These are phyloP conservation scores for Fusarium marasasianum DNA, from an alignment of 2,329 filamentous ascomycete genomes.

Conservation along the genomic window DNA sequence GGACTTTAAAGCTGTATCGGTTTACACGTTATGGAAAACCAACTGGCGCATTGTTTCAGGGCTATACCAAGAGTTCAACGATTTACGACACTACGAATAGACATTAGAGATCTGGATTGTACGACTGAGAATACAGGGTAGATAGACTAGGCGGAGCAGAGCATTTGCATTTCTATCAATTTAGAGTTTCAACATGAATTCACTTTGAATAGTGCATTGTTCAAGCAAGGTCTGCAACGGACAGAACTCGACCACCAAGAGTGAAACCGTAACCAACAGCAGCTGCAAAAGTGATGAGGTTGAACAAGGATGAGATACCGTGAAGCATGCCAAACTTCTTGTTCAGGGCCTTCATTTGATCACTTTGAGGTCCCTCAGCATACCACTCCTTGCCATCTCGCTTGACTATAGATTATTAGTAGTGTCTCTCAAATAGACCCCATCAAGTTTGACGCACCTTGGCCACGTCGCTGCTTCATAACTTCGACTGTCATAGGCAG, in stretches of 20 bases:
- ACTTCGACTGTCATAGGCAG: constrained; percentile 79
- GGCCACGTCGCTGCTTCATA: constrained; percentile 80
- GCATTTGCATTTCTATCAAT: constrained; percentile 26
- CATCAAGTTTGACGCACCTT: constrained; percentile 65
- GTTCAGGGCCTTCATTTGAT: constrained; percentile 85
- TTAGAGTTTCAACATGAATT: constrained; percentile 7
- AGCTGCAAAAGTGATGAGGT: constrained; percentile 74
- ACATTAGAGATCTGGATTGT: constrained; percentile 16
- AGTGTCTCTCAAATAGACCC: not conserved
- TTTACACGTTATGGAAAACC: not conserved
- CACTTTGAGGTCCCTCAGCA: constrained; percentile 80
- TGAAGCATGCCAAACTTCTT: constrained; percentile 82
- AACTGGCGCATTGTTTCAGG: constrained; percentile 32
- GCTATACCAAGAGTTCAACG: constrained; percentile 36
- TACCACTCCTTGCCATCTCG: constrained; percentile 89
- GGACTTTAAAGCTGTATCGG: not conserved
- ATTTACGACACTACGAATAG: constrained; percentile 38
- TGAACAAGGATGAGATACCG: constrained; percentile 81
- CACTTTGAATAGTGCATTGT: not conserved
- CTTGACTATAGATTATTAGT: constrained; percentile 66
- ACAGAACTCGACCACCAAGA: constrained; percentile 70
- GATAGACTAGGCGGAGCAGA: not conserved
- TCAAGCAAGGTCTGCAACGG: constrained; percentile 44
- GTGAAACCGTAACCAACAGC: constrained; percentile 82
- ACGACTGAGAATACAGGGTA: not conserved